phyloP scores from a whole-genome alignment of 257 asterid species.

The Gentiana dahurica region DNA sequence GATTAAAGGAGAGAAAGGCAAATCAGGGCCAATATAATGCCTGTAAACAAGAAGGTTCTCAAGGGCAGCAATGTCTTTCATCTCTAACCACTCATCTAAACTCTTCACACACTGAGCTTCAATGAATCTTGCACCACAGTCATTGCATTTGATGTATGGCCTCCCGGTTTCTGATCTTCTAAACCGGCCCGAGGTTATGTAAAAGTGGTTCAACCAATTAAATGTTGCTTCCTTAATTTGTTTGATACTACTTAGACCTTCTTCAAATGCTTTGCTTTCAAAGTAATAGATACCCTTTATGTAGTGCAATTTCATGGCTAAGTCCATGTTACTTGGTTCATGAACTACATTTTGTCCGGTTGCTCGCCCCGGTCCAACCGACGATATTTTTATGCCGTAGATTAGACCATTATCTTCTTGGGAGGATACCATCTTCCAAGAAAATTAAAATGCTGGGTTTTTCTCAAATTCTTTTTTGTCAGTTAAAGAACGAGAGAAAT shows the following conservation, averaged over 20 bases:
- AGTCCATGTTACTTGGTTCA: conserved; percentile 56
- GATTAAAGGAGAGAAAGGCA: conserved; percentile 54
- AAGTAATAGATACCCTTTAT: conserved; percentile 54
- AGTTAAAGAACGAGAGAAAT: no score
- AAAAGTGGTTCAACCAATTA: conserved; percentile 31
- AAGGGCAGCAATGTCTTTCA: conserved; percentile 7
- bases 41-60: conserved; percentile 32
- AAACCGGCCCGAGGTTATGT: conserved; percentile 44
- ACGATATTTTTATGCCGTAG: conserved; percentile 47
- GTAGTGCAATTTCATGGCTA: conserved; percentile 90
- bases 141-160: conserved; percentile 72
- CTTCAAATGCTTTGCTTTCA: conserved; percentile 38
- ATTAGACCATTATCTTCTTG: conserved; percentile 26
- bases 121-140: conserved; percentile 62
- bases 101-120: conserved; percentile 54
- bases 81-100: conserved; percentile 60
- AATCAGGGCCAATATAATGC: conserved; percentile 64
- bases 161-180: conserved; percentile 55
- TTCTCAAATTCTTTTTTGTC: no score
- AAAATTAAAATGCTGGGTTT: neutral
- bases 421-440: conserved; percentile 32
- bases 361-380: conserved; percentile 67
- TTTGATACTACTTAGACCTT: conserved; percentile 15
- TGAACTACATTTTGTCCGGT: conserved; percentile 27
- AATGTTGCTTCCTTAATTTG: conserved; percentile 64